Evolutionary conservation across 345 rosid species (phyloP).

Genomic region (Eucalyptus curtisii): DNA sequence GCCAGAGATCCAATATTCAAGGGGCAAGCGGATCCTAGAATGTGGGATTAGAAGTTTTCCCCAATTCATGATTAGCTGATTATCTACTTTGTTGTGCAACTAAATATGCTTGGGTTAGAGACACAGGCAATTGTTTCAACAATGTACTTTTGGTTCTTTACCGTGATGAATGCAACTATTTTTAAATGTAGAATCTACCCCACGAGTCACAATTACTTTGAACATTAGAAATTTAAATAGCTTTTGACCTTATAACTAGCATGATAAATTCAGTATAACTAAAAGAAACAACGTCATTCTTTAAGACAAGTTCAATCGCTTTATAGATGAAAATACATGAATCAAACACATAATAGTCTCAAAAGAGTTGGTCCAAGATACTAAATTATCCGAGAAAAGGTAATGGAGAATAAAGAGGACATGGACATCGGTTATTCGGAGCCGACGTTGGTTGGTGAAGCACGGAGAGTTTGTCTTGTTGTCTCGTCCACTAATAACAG

Average conservation of each 20-base stretch:
- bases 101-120: background rate
- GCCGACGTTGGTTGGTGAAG: background rate
- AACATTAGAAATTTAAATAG: background rate
- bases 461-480: background rate
- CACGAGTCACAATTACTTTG: rapidly evolving
- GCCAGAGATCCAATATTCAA: background rate
- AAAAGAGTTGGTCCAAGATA: background rate
- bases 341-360: background rate
- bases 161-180: rapidly evolving
- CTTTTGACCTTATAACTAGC: background rate
- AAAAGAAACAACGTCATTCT: background rate
- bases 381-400: background rate
- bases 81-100: background rate
- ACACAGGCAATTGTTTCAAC: background rate
- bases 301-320: background rate
- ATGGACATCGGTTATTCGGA: background rate
- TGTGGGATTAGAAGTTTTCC: background rate
- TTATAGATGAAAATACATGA: background rate
- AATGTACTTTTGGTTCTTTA: background rate
- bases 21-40: background rate
- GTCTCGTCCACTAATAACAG: background rate
- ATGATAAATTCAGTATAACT: background rate
- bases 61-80: background rate
- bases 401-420: background rate
- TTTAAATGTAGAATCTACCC: background rate